Percentiles rank a stretch among this genome's conserved stretches.
Conservation (phyloP, 495 filamentous ascomycete species). For the Talaromyces proteolyticus region DNA sequence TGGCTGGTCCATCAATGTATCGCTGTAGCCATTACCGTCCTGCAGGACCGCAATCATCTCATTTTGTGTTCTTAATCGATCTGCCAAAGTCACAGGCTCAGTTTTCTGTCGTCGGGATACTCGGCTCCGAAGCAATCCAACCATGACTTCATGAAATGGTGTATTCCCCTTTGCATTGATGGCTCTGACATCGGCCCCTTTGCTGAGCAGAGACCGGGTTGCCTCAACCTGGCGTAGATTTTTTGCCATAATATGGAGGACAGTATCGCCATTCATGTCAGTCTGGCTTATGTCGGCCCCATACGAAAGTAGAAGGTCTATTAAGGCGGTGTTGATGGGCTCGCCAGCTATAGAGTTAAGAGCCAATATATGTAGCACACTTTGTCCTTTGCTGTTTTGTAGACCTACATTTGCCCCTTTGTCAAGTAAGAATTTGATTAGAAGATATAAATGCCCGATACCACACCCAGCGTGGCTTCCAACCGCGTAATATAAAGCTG, state of each 20-base stretch:
- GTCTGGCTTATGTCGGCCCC: slow-evolving; percentile 8
- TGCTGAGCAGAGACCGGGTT: slow-evolving; percentile 5
- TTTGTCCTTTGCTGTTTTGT: slow-evolving; percentile 7
- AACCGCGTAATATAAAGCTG: slow-evolving; percentile 8
- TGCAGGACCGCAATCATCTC: slow-evolving; percentile 1
- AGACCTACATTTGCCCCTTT: slow-evolving; percentile 8
- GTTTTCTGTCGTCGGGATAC: neutral
- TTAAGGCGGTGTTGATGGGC: slow-evolving; percentile 4
- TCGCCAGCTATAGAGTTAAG: slow-evolving; percentile 3
- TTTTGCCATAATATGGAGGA: slow-evolving; percentile 11
- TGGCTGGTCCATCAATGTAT: slow-evolving; percentile 7
- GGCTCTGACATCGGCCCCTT: slow-evolving; percentile 10
- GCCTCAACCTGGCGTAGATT: slow-evolving; percentile 9
- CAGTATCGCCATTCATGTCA: slow-evolving; percentile 7
- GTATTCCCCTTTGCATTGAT: slow-evolving; percentile 11
- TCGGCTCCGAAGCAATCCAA: neutral
- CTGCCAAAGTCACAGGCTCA: neutral
- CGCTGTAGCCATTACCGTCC: neutral
- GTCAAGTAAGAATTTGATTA: neutral
- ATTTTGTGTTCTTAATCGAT: slow-evolving; percentile 1
- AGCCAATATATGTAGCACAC: slow-evolving; percentile 12
- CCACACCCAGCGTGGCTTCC: slow-evolving; percentile 2
- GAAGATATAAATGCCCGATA: slow-evolving; percentile 4
- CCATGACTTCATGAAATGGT: slow-evolving; percentile 9
- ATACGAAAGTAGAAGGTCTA: slow-evolving; percentile 8